phyloP scores from a whole-genome alignment of 441 rosid species.

The Erysimum cheiri region DNA sequence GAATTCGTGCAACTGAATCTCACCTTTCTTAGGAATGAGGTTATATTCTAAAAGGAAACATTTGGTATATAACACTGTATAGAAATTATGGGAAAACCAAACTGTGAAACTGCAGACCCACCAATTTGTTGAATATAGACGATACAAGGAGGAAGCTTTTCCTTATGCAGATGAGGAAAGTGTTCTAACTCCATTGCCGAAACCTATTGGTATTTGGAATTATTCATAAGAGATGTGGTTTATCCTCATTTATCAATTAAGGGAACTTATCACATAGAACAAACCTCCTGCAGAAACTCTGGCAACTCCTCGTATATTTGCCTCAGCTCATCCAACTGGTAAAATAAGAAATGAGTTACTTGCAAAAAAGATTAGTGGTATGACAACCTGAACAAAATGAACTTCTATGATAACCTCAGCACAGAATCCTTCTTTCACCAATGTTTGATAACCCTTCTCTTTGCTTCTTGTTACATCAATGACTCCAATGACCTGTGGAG shows the following conservation, averaged over 20 bases:
- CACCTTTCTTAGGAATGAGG: constrained; percentile 14
- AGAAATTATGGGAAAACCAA: constrained; percentile 17
- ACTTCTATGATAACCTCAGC: constrained; percentile 70
- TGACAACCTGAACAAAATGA: constrained; percentile 23
- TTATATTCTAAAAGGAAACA: not conserved
- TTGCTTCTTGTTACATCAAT: constrained; percentile 84
- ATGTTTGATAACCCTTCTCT: constrained; percentile 84
- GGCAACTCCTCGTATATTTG: constrained; percentile 97
- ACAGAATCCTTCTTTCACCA: constrained; percentile 93
- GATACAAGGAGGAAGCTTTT: constrained; percentile 67
- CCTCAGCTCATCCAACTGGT: constrained; percentile 94
- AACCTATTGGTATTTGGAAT: constrained; percentile 57
- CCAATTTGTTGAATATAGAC: constrained; percentile 93
- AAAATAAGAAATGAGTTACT: constrained; percentile 28
- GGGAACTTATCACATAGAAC: constrained; percentile 34
- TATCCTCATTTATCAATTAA: constrained; percentile 29
- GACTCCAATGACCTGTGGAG: constrained; percentile 80
- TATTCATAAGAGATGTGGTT: constrained; percentile 32
- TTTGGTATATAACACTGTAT: not conserved
- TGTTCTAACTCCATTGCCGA: constrained; percentile 73
- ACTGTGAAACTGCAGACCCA: constrained; percentile 47
- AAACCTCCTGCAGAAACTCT: constrained; percentile 85
- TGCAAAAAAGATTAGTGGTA: constrained; percentile 3
- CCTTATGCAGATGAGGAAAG: constrained; percentile 63
- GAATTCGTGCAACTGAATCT: constrained; percentile 16